Evolutionary conservation across 2,329 filamentous ascomycete species (phyloP), one percentile per base, ranked within the genome.

Genomic region (Xylariaceae sp.): DNA sequence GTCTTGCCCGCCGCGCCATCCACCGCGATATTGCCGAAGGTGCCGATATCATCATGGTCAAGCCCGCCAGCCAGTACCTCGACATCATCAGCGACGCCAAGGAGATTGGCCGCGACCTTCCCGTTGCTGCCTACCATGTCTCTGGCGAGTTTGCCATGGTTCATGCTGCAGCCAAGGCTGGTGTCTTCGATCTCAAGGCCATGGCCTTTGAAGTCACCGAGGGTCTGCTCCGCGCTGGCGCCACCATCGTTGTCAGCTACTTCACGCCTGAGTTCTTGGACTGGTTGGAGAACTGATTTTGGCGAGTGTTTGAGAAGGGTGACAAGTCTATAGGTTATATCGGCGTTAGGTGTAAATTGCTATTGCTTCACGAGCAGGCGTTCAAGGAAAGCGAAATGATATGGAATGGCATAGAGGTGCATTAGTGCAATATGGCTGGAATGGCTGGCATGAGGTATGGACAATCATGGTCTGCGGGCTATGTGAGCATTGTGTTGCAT

Each of bases 121-220:
- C 94, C 2, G 81, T 99, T 34, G 93, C 94, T 1, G 93, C 94
- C 18, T 99, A 99, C 71, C 94, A 99, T 71, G 94, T 99, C 53
- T 94, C 89, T 64, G 94, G 94, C 61, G 94, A 99, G 75, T 99
- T 87, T 68, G 92, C 94, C 59, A 97, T 97, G 94, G 94, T 99
- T 47, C 90, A 97, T 66, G 94, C 94, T 0, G 94, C 83, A 17
- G 94, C 94, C 45, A 96, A 96, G 71, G 93, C 94, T 1, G 94
- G 94, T 5, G 94, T 99, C 3, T 99, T 97, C 67, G 93, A 97
- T 69, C 76, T 97, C 66, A 94, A 93, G 75, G 78, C 86, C 4
- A 97, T 97, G 89, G 94, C 90, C 0, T 92, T 96, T 63, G 94
- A 99, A 76, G 88, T 89, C 53, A 95, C 90, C 0, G 90, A 97